Base-by-base conservation (phyloP, 1,284 basidiomycete species). In the Cystobasidiaceae sp. region DNA sequence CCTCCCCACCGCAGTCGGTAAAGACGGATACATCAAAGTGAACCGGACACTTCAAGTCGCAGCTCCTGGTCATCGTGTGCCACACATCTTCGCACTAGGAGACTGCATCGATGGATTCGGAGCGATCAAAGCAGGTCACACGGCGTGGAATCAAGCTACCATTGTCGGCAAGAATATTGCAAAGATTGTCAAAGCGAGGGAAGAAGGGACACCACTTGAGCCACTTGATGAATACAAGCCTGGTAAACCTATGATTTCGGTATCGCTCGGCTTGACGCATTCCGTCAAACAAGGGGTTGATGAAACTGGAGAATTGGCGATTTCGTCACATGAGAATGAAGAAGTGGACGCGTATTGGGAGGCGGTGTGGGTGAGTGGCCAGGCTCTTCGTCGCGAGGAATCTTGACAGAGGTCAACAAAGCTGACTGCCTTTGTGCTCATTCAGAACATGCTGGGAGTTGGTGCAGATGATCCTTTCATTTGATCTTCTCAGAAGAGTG, bases 61-160 rank as follows among this genome's bases (percentile, higher is more conserved):
- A 34, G 57, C 57, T 19, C 50, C 49, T 9, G 60, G 66, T 5
- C 41, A 54, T 13, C 15, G 50, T 11, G 68, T 63, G 15, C 57
- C 63, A 19, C 79, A 86, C 72, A 79, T 87, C 15, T 89, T 86
- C 73, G 84, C 82, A 5, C 77, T 86, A 9, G 86, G 87, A 4
- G 86, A 88, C 67, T 70, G 70, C 30, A 80, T 83, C 3, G 86
- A 85, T 1, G 85, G 86, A 70, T 84, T 85, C 2, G 85, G 84
- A 4, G 86, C 85, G 0, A 82, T 85, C 55, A 83, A 85, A 57
- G 85, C 86, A 4, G 86, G 88, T 0, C 86, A 89, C 74, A 86
- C 82, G 0, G 72, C 65, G 0, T 73, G 71, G 67, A 72, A 71
- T 13, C 77, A 78, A 65, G 76, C 74, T 0, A 74, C 67, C 1